Conservation (phyloP, 2,329 filamentous ascomycete genomes). For the Mariannaea elegans region DNA sequence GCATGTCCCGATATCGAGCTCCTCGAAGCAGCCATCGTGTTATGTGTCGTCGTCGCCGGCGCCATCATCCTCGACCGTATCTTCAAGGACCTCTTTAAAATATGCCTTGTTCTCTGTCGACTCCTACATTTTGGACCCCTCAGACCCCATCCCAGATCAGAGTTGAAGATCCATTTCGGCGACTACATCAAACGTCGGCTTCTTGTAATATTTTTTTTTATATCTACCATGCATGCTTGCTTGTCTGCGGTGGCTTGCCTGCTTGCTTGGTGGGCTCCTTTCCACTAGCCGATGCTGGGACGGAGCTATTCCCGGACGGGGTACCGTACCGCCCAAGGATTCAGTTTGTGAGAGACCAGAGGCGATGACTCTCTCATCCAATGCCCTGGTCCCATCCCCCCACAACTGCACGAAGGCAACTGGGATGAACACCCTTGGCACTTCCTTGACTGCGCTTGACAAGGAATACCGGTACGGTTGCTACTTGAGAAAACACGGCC, state of each 20-base stretch:
- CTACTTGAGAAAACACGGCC: slow-evolving; percentile 17
- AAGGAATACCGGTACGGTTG: slow-evolving; percentile 7
- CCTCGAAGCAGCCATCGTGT: not conserved
- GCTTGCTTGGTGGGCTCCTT: slow-evolving; percentile 20
- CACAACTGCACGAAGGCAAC: slow-evolving; percentile 24
- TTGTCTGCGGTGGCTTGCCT: slow-evolving; percentile 14
- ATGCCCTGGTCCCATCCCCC: slow-evolving; percentile 27
- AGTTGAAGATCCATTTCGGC: slow-evolving; percentile 5
- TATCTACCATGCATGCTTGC: not conserved
- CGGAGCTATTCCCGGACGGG: slow-evolving; percentile 26
- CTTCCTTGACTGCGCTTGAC: slow-evolving; percentile 14
- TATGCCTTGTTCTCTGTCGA: not conserved
- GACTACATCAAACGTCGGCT: slow-evolving; percentile 7
- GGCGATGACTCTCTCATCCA: slow-evolving; percentile 19
- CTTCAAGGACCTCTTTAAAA: not conserved
- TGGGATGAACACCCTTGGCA: slow-evolving; percentile 37
- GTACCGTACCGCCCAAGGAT: slow-evolving; percentile 26
- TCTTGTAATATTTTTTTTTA: slow-evolving; percentile 22
- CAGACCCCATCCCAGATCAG: slow-evolving; percentile 4
- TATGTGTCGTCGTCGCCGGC: not conserved
- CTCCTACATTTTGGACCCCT: not conserved
- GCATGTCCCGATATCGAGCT: slow-evolving; percentile 1
- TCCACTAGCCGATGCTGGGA: slow-evolving; percentile 32
- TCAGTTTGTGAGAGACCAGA: slow-evolving; percentile 13
- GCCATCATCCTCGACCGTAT: not conserved